A percentile compares a stretch with the other conserved stretches of the same genome.
These are phyloP conservation scores for Naganishia onofrii DNA, from an alignment of 768 basidiomycete species.

Conservation along the genomic window DNA sequence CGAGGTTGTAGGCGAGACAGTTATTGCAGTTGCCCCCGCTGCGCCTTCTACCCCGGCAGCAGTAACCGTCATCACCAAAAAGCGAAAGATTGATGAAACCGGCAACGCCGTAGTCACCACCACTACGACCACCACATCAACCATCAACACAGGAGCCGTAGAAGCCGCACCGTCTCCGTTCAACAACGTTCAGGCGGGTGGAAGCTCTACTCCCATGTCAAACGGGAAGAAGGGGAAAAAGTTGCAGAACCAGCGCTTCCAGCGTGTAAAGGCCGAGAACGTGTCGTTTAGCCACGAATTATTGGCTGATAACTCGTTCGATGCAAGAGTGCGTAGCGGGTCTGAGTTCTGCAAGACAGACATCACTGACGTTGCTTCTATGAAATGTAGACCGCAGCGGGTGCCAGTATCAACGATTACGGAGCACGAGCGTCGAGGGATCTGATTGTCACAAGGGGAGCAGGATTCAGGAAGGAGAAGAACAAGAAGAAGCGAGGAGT, in stretches of 20 bases:
- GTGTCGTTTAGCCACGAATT: conserved; percentile 58
- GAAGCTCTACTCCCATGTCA: conserved; percentile 30
- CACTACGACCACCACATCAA: conserved; percentile 42
- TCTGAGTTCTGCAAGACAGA: not conserved
- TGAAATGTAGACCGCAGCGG: conserved; percentile 53
- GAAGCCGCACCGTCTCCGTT: conserved; percentile 37
- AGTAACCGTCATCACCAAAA: conserved; percentile 40
- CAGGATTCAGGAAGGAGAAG: conserved; percentile 97
- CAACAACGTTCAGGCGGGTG: conserved; percentile 35
- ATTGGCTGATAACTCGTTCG: conserved; percentile 72
- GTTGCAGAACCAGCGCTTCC: conserved; percentile 67
- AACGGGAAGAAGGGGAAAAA: conserved; percentile 34
- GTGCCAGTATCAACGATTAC: conserved; percentile 72
- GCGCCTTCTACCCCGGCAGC: conserved; percentile 35
- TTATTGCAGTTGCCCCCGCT: conserved; percentile 21
- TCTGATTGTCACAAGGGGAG: conserved; percentile 86
- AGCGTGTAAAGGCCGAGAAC: conserved; percentile 68
- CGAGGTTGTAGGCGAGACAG: conserved; percentile 9
- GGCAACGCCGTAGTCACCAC: conserved; percentile 35
- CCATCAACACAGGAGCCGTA: conserved; percentile 33
- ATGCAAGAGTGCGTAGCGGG: conserved; percentile 63
- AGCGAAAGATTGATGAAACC: conserved; percentile 42
- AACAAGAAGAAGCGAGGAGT: conserved; percentile 95
- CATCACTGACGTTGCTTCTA: not conserved
- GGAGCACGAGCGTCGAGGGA: conserved; percentile 80